Conservation (phyloP, 2,329 filamentous ascomycete genomes). For the Aciculosporium take region DNA sequence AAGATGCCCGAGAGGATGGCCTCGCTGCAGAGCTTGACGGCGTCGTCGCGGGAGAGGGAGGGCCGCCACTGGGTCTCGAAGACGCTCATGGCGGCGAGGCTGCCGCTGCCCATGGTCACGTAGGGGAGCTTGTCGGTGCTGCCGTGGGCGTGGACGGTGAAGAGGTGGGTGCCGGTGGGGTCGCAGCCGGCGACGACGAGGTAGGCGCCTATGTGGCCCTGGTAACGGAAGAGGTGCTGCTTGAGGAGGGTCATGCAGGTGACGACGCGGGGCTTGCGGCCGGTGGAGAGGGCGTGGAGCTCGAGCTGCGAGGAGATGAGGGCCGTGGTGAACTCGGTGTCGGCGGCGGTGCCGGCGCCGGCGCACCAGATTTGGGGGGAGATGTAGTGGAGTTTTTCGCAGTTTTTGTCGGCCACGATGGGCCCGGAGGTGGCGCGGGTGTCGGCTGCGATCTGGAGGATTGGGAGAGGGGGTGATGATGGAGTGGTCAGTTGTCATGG, state of each 20-base stretch:
- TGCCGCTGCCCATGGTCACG: constrained; percentile 97
- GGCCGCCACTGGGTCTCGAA: constrained; percentile 95
- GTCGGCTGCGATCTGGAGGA: constrained; percentile 75
- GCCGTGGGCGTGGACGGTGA: constrained; percentile 96
- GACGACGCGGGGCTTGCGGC: constrained; percentile 90
- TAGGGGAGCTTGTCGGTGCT: constrained; percentile 98
- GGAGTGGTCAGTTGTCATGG: too few relatives aligned
- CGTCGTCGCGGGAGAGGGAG: constrained; percentile 60
- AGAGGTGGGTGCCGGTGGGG: constrained; percentile 86
- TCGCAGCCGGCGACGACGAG: constrained; percentile 94
- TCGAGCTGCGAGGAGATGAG: constrained; percentile 98
- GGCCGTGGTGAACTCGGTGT: constrained; percentile 97
- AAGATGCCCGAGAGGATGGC: constrained; percentile 96
- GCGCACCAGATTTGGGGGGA: constrained; percentile 98
- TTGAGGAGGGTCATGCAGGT: constrained; percentile 99
- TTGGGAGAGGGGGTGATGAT: neutral
- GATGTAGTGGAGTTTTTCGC: constrained; percentile 99
- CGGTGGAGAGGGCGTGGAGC: constrained; percentile 89
- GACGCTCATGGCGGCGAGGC: constrained; percentile 90
- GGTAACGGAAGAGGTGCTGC: constrained; percentile 97
- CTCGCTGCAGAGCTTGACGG: constrained; percentile 68
- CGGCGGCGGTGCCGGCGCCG: constrained; percentile 90
- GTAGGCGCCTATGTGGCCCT: constrained; percentile 95
- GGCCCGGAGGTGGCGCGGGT: constrained; percentile 93
- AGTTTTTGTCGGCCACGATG: constrained; percentile 99